Evolutionary conservation across 257 asterid genomes (phyloP), one percentile per base, ranked within the genome.

Genomic region (Lycium ferocissimum): DNA sequence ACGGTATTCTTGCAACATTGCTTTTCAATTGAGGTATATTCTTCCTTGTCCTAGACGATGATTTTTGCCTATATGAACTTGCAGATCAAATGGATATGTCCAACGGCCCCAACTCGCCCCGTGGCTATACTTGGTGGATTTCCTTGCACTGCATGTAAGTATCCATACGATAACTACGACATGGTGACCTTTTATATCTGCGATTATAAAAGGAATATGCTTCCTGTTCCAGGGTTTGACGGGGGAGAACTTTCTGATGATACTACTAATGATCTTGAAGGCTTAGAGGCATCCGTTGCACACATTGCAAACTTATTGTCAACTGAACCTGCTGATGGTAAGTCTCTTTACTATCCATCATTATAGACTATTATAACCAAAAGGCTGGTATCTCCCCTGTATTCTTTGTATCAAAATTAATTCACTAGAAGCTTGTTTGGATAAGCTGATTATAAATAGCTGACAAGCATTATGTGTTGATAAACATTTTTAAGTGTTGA

Each of bases 71-170:
- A 91, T 96, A 84, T 94, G 91, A 90, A 93, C 97, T 9, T 90
- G 92, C 96, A 96, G 99, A 92, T 96, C 82, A 96, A 96, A 90
- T 96, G 99, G 99, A 96, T 96, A 86, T 96, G 99, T 89, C 99
- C 99, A 17, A 96, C 99, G 84, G 98, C 99, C 85, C 98, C 99
- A 7, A 94, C 96, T 85, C 97, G 97, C 22, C 98, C 98, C 5
- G 99, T 96, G 87, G 94, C 95, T 81, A 69, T 93, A 71, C 96
- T 96, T 13, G 99, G 98, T 83, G 99, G 99, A 91, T 92, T 92
- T 90, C 95, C 98, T 78, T 96, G 98, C 88, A 88, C 97, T 87
- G 99, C 98, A 83, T 96, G 99, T 96, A 89, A 94, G 98, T 69
- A 59, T 33, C 20, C 81, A 20, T 43, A 59, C 9, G 54, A 72